Conservation (phyloP, 306 rosid genomes). For the Geum urbanum region DNA sequence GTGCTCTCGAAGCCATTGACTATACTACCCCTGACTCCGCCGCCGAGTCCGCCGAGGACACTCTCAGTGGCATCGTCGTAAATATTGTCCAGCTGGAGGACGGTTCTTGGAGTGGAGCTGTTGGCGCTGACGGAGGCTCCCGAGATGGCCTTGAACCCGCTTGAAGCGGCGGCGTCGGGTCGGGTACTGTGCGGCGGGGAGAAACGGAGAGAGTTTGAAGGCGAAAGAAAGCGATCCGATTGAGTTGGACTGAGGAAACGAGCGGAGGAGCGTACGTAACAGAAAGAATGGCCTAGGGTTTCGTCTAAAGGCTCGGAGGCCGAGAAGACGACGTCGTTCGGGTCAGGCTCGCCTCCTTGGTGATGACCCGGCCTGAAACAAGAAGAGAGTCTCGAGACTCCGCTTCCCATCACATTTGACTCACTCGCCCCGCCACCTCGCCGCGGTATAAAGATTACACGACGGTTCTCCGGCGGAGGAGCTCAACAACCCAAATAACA, state of each 20-base stretch:
- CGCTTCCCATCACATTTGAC: slow-evolving; percentile 94
- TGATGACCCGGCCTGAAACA: slow-evolving; percentile 58
- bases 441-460: background rate
- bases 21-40: slow-evolving; percentile 41
- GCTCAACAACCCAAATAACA: slow-evolving; percentile 27
- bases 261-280: slow-evolving; percentile 80
- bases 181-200: slow-evolving; percentile 61
- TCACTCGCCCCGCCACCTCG: background rate
- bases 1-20: slow-evolving; percentile 85
- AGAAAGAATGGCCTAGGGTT: slow-evolving; percentile 98
- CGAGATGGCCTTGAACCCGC: slow-evolving; percentile 75
- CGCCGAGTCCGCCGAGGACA: slow-evolving; percentile 33
- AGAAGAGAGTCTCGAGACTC: slow-evolving; percentile 61
- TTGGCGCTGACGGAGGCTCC: slow-evolving; percentile 98
- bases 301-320: slow-evolving; percentile 66
- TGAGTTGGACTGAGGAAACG: slow-evolving; percentile 74
- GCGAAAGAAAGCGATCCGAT: slow-evolving; percentile 84
- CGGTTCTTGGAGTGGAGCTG: slow-evolving; percentile 72
- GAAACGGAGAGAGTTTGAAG: slow-evolving; percentile 78
- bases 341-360: background rate
- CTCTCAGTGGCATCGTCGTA: slow-evolving; percentile 47
- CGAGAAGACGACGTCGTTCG: slow-evolving; percentile 44
- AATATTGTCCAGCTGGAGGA: slow-evolving; percentile 53
- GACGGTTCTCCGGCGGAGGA: slow-evolving; percentile 41
- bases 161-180: slow-evolving; percentile 43